Conservation (phyloP, 306 rosid genomes). For the Trifolium dubium region DNA sequence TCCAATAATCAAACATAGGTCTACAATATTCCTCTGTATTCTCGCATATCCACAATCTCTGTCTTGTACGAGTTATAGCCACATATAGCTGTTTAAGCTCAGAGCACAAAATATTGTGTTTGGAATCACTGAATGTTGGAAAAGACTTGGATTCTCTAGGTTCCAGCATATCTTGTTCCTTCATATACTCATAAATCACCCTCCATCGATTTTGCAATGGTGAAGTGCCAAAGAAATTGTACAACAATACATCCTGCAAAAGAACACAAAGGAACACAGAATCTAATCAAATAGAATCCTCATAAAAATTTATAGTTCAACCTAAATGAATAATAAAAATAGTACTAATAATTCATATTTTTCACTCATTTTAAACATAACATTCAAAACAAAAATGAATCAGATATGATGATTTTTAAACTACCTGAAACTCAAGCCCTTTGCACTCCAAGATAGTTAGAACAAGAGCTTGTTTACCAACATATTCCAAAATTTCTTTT, state of each 20-base stretch:
- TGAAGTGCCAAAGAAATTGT: slow-evolving; percentile 72
- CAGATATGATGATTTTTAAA: background rate
- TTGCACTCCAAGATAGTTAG: slow-evolving; percentile 77
- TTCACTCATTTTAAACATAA: background rate
- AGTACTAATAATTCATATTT: no score
- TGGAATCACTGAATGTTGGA: slow-evolving; percentile 56
- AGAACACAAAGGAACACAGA: background rate
- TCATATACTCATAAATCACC: slow-evolving; percentile 68
- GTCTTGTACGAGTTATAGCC: slow-evolving; percentile 77
- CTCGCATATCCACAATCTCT: slow-evolving; percentile 78
- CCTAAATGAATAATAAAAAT: no score
- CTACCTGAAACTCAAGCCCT: slow-evolving; percentile 88
- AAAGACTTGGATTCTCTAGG: slow-evolving; percentile 23
- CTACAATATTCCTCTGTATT: slow-evolving; percentile 43
- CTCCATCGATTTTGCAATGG: slow-evolving; percentile 68
- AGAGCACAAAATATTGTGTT: slow-evolving; percentile 71
- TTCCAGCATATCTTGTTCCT: slow-evolving; percentile 61
- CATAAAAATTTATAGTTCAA: no score
- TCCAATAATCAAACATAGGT: slow-evolving; percentile 80
- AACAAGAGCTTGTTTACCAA: slow-evolving; percentile 80
- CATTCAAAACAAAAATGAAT: background rate
- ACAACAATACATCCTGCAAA: slow-evolving; percentile 71
- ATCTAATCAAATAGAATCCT: no score
- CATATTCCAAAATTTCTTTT: slow-evolving; percentile 48
- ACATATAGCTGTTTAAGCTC: slow-evolving; percentile 75